Evolutionary conservation across 768 basidiomycete genomes (phyloP), one percentile per base, ranked within the genome.

Genomic region (Strobilomyces echinocephalus): DNA sequence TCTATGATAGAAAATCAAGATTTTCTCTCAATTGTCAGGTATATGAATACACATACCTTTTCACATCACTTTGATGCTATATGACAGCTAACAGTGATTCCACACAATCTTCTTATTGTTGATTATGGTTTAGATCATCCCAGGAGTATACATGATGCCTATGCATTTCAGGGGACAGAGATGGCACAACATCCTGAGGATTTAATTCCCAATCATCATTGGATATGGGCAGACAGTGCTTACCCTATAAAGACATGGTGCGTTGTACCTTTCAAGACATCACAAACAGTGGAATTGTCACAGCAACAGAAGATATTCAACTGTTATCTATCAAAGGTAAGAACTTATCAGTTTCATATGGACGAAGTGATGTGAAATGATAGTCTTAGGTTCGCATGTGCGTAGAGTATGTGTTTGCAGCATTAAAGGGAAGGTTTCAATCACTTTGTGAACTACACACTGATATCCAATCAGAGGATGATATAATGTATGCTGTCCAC

Each of bases 21-120:
- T 59, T 44, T 20, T 58, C n/a, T 0, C 8, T 58, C 3, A 49
- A 55, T 14, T 52, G 15, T 35, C 46, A 47, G 46, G 34, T 47
- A 12, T 5, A 20, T 18, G 18, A 39, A 39, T 12, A 24, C 11
- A 21, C 28, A 28, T 28, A 28, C 28, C 28, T 4, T 28, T 4
- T 28, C 28, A 28, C 28, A 28, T 28, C 8, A 8, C 28, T 28
- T 28, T 28, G 8, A 28, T 8, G 28, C 28, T 28, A 8, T 28
- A 41, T 21, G 0, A 8, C 20, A 21, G 20, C 11, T 21, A 3
- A n/a, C 33, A 4, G 7, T 46, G 12, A 31, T 46, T 18, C 28
- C 16, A 11, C 44, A 45, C 10, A 45, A 45, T 15, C 45, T 46
- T 4, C 6, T 18, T 1, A 9, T 46, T 33, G 30, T 46, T 4